Base-by-base conservation (phyloP, 768 basidiomycete genomes). In the Kwoniella sp. region DNA sequence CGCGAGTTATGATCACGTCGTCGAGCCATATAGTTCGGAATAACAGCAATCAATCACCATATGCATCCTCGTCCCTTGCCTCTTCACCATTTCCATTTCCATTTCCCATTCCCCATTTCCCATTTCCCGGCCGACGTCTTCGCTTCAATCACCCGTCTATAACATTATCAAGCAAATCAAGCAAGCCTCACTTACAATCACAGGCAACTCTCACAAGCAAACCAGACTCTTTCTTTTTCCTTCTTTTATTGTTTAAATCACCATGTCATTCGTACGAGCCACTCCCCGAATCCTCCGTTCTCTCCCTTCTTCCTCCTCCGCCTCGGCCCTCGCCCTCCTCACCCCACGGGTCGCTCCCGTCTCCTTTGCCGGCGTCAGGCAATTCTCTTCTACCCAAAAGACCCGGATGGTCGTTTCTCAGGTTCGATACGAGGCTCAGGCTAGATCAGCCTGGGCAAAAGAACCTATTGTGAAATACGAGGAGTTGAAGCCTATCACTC, bases 401-500 rank as follows among this genome's bases (percentile, higher is more conserved):
- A 44, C 21, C 24, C 55, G 48, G 40, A 51, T 60, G 64, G 53
- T 52, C 44, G 61, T 44, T 46, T 58, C 52, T 37, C 49, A 37
- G 46, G 27, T 60, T 15, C 49, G 56, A 30, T 58, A 44, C 36
- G 60, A 64, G 51, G 26, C 54, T 17, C 53, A 64, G 19, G 48
- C 57, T 58, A 58, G 65, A 15, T 64, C 46, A 19, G 47, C 60
- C 24, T 95, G 92, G 92, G 86, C 73, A 2, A 65, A 85, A 69
- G 84, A 87, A 17, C 86, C 85, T 46, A 82, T 86, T 24, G 80
- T 96, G 56, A 83, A 84, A 0, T 97, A 95, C 76, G 88, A 89
- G 33, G 86, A 91, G 67, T 81, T 98, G 30, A 89, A 95, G 73
- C 87, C 88, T 1, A 86, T 85, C 68, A 92, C 91, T 0, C 79